phyloP scores from a whole-genome alignment of 768 basidiomycete genomes.

The Phanerodontia chrysosporium region DNA sequence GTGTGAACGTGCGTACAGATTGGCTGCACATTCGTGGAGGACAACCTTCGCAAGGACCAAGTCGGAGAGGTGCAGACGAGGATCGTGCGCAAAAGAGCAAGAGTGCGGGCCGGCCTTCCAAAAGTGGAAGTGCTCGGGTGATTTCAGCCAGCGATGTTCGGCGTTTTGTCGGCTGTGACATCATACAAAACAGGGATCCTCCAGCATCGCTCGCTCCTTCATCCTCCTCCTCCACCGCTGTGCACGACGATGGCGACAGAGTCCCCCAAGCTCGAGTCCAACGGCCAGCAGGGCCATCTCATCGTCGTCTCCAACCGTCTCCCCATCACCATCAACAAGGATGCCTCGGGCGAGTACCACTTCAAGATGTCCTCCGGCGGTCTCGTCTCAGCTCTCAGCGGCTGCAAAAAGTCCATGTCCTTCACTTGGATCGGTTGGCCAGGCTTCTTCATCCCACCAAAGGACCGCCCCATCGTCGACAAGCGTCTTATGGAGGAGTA shows the following conservation, averaged over 20 bases:
- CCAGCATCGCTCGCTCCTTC: slow-evolving; percentile 4
- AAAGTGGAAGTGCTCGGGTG: background rate
- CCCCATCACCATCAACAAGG: slow-evolving; percentile 93
- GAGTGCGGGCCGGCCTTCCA: slow-evolving; percentile 2
- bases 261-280: slow-evolving; percentile 10
- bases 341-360: slow-evolving; percentile 88
- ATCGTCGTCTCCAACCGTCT: slow-evolving; percentile 95
- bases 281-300: slow-evolving; percentile 60
- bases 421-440: slow-evolving; percentile 99
- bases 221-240: slow-evolving; percentile 2
- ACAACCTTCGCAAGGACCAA: background rate
- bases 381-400: slow-evolving; percentile 93
- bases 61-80: background rate
- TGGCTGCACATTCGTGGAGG: background rate
- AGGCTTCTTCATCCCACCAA: slow-evolving; percentile 87
- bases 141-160: background rate
- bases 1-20: background rate
- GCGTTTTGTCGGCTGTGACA: slow-evolving; percentile 7
- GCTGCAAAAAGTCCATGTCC: slow-evolving; percentile 96
- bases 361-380: slow-evolving; percentile 99
- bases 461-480: slow-evolving; percentile 90
- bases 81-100: slow-evolving; percentile 1
- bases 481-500: slow-evolving; percentile 91
- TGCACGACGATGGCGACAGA: slow-evolving; percentile 4
- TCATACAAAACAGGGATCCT: slow-evolving; percentile 9